These are phyloP conservation scores for Mortierella sp. DNA, from an alignment of 371 early-diverging fungal species.

Conservation along the genomic window DNA sequence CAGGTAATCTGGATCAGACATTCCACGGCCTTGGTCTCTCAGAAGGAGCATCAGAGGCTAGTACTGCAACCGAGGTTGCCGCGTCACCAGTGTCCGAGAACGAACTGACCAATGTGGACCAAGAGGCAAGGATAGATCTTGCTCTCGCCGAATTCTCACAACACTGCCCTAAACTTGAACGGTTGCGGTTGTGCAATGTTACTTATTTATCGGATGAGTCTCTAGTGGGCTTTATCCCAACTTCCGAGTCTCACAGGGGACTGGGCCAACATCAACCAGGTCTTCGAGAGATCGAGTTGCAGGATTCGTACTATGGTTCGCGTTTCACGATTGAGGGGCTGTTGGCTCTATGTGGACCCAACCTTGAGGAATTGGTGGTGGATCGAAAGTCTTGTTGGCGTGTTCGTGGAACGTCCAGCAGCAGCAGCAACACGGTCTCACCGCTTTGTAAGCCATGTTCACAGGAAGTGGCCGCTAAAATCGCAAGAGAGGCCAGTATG, in stretches of 20 bases:
- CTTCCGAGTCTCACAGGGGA: not conserved
- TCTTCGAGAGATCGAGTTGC: constrained; percentile 23
- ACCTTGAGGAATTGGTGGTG: constrained; percentile 19
- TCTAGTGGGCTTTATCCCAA: constrained; percentile 21
- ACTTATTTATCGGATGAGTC: constrained; percentile 35
- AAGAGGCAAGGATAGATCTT: constrained; percentile 27
- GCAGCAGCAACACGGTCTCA: not conserved
- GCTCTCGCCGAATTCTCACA: constrained; percentile 21
- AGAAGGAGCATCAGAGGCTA: not conserved
- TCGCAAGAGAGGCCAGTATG: not conserved
- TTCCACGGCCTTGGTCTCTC: constrained; percentile 2
- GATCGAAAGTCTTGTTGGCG: constrained; percentile 49
- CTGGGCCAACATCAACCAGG: constrained; percentile 8
- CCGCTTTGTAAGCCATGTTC: constrained; percentile 15
- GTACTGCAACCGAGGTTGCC: not conserved
- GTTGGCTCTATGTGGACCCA: constrained; percentile 32
- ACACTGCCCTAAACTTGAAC: constrained; percentile 9
- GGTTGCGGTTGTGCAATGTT: constrained; percentile 15
- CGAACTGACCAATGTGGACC: not conserved
- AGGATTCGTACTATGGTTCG: constrained; percentile 37
- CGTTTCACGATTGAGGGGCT: constrained; percentile 32
- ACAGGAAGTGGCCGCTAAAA: not conserved
- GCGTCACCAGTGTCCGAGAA: not conserved
- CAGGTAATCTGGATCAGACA: no score
- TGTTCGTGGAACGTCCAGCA: not conserved